These are phyloP conservation scores for Stentor coeruleus DNA, from an alignment of 73 alveolate species.

Conservation along the genomic window DNA sequence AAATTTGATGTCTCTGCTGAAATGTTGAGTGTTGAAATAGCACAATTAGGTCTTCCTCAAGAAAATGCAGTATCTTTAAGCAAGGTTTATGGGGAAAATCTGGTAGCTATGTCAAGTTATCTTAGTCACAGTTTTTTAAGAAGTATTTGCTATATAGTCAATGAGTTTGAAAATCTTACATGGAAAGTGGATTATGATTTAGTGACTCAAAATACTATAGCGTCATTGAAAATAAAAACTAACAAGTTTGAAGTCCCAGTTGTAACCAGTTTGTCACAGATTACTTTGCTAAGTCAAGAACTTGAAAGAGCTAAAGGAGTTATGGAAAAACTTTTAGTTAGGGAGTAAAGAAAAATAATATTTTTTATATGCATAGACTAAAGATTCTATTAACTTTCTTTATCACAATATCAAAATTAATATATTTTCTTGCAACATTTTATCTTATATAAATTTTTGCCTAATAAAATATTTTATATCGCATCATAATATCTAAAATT, in stretches of 20 bases:
- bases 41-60: slow-evolving; percentile 21
- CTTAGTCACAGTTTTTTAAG: background rate
- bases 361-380: background rate
- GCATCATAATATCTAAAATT: background rate
- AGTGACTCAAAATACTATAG: background rate
- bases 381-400: too few relatives aligned
- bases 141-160: background rate
- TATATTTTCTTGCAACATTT: background rate
- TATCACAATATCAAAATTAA: background rate
- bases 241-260: background rate
- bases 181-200: slow-evolving; percentile 23
- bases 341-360: too few relatives aligned
- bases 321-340: background rate
- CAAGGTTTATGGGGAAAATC: slow-evolving; percentile 9
- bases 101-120: background rate
- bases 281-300: background rate
- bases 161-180: background rate
- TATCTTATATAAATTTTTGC: too few relatives aligned
- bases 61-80: slow-evolving; percentile 18
- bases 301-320: slow-evolving; percentile 16
- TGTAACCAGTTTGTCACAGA: background rate
- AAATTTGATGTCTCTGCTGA: background rate
- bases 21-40: slow-evolving; percentile 14
- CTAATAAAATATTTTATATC: background rate
- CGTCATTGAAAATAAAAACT: background rate